Conservation (phyloP, 345 rosid species). For the Dipteronia sinensis region DNA sequence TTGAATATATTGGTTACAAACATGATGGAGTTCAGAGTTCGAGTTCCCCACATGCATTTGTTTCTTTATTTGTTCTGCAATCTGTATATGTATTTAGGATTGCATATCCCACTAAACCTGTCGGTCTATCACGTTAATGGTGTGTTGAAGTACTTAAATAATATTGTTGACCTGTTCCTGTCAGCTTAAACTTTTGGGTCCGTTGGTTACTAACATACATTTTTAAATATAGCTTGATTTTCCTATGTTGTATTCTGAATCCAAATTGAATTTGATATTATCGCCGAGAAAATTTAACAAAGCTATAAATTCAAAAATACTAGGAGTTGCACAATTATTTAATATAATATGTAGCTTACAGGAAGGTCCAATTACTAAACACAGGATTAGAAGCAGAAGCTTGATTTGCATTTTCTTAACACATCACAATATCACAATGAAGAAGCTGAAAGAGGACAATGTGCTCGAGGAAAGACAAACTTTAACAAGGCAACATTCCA, state of each 20-base stretch:
- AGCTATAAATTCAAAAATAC: neutral
- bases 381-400: neutral
- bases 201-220: no score
- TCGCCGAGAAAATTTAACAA: neutral
- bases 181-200: no score
- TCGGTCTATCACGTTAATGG: no score
- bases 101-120: no score
- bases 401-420: neutral
- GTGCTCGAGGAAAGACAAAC: neutral
- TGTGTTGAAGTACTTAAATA: no score
- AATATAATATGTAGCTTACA: neutral
- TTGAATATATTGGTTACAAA: no score
- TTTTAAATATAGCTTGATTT: neutral
- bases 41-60: no score
- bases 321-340: neutral
- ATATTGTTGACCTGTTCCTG: no score
- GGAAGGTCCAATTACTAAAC: neutral
- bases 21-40: no score
- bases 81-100: no score
- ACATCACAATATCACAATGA: neutral
- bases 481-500: slow-evolving; percentile 7
- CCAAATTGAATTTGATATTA: neutral
- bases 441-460: neutral
- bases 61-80: no score
- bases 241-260: neutral